Evolutionary conservation across 768 basidiomycete species (phyloP).

Genomic region (Paxillus ammoniavirescens): DNA sequence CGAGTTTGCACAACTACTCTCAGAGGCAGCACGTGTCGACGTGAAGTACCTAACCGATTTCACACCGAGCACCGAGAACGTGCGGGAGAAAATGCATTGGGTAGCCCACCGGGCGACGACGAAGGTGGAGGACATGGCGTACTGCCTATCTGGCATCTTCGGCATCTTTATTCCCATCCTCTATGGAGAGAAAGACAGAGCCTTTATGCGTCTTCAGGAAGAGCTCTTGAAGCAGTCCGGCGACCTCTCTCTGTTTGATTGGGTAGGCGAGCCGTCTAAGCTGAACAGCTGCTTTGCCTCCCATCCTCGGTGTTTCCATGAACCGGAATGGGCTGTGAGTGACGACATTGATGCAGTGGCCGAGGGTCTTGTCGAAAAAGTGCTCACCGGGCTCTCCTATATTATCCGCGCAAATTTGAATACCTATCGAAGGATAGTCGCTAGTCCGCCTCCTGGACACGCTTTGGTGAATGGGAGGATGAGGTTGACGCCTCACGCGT

Average conservation of each 20-base stretch:
- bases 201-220: conserved; percentile 1
- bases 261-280: conserved; percentile 3
- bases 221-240: conserved; percentile 4
- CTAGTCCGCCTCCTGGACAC: background rate
- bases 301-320: conserved; percentile 4
- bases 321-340: background rate
- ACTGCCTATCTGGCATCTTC: background rate
- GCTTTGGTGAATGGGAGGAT: background rate
- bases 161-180: background rate
- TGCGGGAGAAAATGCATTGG: background rate
- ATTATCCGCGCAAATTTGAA: background rate
- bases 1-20: background rate
- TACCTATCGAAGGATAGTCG: background rate
- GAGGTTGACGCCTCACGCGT: background rate
- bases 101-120: background rate
- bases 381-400: background rate
- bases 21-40: background rate
- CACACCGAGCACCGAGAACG: background rate
- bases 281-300: conserved; percentile 7
- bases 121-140: background rate
- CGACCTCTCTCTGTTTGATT: conserved; percentile 6
- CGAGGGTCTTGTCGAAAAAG: background rate
- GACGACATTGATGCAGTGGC: background rate
- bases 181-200: background rate
- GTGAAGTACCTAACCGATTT: background rate